A percentile compares a stretch with the other conserved stretches of the same genome.
Conservation (phyloP, 306 rosid genomes). For the Pueraria montana region DNA sequence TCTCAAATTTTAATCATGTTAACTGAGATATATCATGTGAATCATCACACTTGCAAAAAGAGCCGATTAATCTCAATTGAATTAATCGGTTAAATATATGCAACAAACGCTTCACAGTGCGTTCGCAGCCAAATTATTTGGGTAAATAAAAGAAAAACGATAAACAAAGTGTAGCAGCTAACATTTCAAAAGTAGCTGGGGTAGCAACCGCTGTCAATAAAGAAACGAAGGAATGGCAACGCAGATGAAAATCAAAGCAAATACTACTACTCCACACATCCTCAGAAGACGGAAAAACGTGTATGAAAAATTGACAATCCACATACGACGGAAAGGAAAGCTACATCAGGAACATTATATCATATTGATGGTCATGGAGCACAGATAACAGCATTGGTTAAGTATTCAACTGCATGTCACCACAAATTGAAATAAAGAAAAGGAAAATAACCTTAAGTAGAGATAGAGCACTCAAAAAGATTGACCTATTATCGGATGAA, state of each 20-base stretch:
- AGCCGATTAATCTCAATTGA: too few species aligned
- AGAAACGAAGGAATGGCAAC: neutral
- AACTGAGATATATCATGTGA: too few species aligned
- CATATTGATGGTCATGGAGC: neutral
- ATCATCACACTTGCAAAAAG: too few species aligned
- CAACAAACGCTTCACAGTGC: too few species aligned
- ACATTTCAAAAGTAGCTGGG: too few species aligned
- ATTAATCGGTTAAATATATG: too few species aligned
- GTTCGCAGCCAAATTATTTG: too few species aligned
- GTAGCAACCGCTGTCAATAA: too few species aligned
- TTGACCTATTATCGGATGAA: neutral
- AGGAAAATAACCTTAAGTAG: neutral
- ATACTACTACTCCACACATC: neutral
- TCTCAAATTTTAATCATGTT: too few species aligned
- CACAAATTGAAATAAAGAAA: conserved; percentile 13
- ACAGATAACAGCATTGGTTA: neutral
- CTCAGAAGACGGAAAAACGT: neutral
- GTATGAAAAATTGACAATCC: neutral
- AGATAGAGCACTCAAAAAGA: neutral
- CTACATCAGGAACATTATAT: neutral
- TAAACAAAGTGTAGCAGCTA: too few species aligned
- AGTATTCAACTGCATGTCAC: conserved; percentile 22
- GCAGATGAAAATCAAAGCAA: neutral
- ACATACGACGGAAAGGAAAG: neutral
- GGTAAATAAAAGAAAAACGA: too few species aligned